These are phyloP conservation scores for Avena insularis DNA, from an alignment of 176 grass and related monocot species.

Conservation along the genomic window DNA sequence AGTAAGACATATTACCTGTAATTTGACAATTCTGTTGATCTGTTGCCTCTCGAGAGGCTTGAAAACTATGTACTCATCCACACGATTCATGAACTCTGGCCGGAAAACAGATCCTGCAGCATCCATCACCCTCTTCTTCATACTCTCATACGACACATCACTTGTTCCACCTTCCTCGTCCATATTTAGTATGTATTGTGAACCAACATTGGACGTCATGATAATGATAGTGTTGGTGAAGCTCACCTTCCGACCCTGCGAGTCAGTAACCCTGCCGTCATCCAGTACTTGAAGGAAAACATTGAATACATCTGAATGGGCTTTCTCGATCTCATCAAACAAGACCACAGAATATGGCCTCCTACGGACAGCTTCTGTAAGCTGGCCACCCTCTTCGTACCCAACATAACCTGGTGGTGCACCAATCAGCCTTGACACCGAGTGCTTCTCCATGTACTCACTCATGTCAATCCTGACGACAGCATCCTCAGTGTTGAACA, in stretches of 20 bases:
- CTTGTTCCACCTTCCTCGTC: conserved; percentile 64
- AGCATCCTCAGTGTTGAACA: conserved; percentile 99
- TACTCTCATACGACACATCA: conserved; percentile 76
- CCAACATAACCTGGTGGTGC: conserved; percentile 96
- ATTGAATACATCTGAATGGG: conserved; percentile 98
- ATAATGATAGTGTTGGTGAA: conserved; percentile 93
- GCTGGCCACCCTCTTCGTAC: conserved; percentile 97
- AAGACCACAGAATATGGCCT: conserved; percentile 87
- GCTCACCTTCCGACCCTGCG: conserved; percentile 88
- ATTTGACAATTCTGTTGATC: conserved; percentile 83
- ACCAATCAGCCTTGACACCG: conserved; percentile 93
- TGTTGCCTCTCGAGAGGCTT: conserved; percentile 82
- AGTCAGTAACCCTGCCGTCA: conserved; percentile 94
- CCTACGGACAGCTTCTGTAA: conserved; percentile 84
- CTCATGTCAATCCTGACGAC: conserved; percentile 99
- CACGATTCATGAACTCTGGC: conserved; percentile 96
- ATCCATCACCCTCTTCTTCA: conserved; percentile 96
- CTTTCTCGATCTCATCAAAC: conserved; percentile 99
- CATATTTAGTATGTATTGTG: conserved; percentile 97
- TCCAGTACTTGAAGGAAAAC: conserved; percentile 96
- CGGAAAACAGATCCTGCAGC: conserved; percentile 92
- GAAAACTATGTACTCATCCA: conserved; percentile 98
- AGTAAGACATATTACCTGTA: conserved; percentile 70
- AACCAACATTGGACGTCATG: conserved; percentile 99
- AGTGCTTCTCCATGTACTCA: conserved; percentile 99